A percentile compares a stretch with the other conserved stretches of the same genome.
phyloP scores from a whole-genome alignment of 1,139 yeast species.

The Kluyveromyces marxianus region DNA sequence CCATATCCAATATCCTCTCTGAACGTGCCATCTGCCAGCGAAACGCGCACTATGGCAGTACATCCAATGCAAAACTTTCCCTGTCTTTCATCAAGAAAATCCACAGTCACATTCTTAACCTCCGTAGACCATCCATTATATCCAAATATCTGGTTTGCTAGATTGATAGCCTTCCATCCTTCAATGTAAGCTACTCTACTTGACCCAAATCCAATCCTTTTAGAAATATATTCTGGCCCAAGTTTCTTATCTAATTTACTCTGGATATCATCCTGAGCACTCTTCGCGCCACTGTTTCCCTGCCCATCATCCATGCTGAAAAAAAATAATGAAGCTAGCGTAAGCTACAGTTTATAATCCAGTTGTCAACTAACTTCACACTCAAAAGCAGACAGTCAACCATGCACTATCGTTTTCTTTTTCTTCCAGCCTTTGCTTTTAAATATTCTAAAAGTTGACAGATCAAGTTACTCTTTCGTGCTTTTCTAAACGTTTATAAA shows the following conservation, averaged over 20 bases:
- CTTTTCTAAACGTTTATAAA: too few relatives aligned
- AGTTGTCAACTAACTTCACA: too few relatives aligned
- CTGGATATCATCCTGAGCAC: constrained; percentile 27
- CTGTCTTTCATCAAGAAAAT: constrained; percentile 57
- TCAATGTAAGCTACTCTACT: constrained; percentile 62
- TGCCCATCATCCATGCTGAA: constrained; percentile 7
- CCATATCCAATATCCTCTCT: constrained; percentile 84
- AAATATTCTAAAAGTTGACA: too few relatives aligned
- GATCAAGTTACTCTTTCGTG: too few relatives aligned
- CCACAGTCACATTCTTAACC: constrained; percentile 57
- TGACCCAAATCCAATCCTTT: constrained; percentile 73
- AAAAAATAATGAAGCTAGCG: neutral
- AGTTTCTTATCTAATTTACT: constrained; percentile 49
- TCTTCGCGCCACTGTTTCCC: constrained; percentile 21
- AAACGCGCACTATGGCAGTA: constrained; percentile 63
- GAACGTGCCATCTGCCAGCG: constrained; percentile 64
- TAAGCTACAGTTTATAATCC: too few relatives aligned
- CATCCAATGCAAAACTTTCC: constrained; percentile 54
- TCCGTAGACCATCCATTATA: constrained; percentile 79
- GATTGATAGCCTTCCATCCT: constrained; percentile 73
- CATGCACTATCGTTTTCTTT: too few relatives aligned
- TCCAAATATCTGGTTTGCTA: constrained; percentile 76
- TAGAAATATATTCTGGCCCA: constrained; percentile 87
- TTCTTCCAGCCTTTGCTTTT: too few relatives aligned
- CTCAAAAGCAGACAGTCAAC: too few relatives aligned